Base-by-base conservation (phyloP, 2,329 filamentous ascomycete genomes). In the Talaromyces sp. region DNA sequence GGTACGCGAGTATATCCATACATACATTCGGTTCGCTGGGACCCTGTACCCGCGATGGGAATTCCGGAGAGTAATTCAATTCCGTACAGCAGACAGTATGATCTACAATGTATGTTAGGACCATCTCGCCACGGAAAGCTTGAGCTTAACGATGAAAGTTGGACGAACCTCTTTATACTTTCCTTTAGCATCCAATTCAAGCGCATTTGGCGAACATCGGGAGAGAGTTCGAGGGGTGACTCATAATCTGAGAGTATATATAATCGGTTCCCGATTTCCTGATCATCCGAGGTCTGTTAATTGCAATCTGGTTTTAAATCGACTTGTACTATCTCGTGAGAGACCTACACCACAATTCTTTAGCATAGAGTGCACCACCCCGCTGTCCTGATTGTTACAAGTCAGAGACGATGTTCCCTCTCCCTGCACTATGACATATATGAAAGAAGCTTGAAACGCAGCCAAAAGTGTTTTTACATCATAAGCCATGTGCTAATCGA, bases 121-220 rank as follows among this genome's bases (percentile, higher is more conserved):
- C 7, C 6, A 17, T 17, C 22, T 31, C 1, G 7, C 27, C 27
- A 31, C 27, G 6, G 25, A 31, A 31, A 31, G 3, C 6, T 27
- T 50, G 22, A 25, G 22, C 4, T 31, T 31, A 27, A 25, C 15
- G 25, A n/a, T 19, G 27, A n/a, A n/a, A 9, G 22, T 2, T 13
- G 31, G 27, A 35, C 50, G 31, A 56, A 62, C 60, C 60, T 62
- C 25, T 19, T 41, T 2, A 33, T 62, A 37, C 60, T 62, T 33
- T 62, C 60, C 9, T 49, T n/a, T 19, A 62, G 33, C 4, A 62
- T 33, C 60, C 60, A 62, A 25, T 33, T 62, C n/a, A 35, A 54
- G 17, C 60, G 45, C 35, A 54, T 17, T 56, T 56, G 31, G 50
- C 50, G 50, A 13, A 56, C 13, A 37, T 56, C 50, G 31, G 15